Evolutionary conservation across 805 yeast species (phyloP), one percentile per base, ranked within the genome.

Genomic region (Candida bentonensis): DNA sequence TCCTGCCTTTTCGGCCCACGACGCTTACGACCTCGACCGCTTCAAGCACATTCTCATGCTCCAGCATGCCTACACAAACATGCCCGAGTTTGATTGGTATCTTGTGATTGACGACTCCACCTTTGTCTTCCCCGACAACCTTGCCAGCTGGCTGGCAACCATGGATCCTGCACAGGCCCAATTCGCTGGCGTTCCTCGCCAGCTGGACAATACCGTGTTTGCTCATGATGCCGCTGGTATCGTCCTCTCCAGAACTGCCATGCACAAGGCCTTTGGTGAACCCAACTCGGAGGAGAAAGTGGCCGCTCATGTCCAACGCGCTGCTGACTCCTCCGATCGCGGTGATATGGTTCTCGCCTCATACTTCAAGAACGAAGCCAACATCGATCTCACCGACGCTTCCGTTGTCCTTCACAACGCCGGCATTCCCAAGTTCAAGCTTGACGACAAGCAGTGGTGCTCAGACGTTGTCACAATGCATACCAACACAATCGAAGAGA

Each of bases 311-410:
- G 51, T 51, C 4, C 41, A 45, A 26, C 44, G 42, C 13, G n/a
- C 17, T 22, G 50, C 57, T 2, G 42, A 27, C 15, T 22, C 28
- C 2, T 50, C 47, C 39, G 46, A 50, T 44, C 49, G 56, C 41
- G 61, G 61, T 4, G 61, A 57, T 45, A 48, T 49, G 42, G 48
- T 56, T 26, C 45, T 57, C 9, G 55, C 58, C 4, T 39, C 34
- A 22, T 51, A 39, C 22, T 45, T 57, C 3, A 33, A 45, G 7
- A 53, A 50, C 5, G 21, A 30, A 25, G 34, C 39, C 3, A 44
- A 44, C n/a, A 30, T 45, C 13, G 44, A 44, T 15, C 39, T 52
- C 4, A 47, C 47, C 4, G 44, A 28, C 4, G 39, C 41, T 2
- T 52, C 56, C 40, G 45, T 49, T 13, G 43, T 22, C 36, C 20